These are phyloP conservation scores for Colletotrichum sansevieriae DNA, from an alignment of 2,329 filamentous ascomycete species.

Conservation along the genomic window DNA sequence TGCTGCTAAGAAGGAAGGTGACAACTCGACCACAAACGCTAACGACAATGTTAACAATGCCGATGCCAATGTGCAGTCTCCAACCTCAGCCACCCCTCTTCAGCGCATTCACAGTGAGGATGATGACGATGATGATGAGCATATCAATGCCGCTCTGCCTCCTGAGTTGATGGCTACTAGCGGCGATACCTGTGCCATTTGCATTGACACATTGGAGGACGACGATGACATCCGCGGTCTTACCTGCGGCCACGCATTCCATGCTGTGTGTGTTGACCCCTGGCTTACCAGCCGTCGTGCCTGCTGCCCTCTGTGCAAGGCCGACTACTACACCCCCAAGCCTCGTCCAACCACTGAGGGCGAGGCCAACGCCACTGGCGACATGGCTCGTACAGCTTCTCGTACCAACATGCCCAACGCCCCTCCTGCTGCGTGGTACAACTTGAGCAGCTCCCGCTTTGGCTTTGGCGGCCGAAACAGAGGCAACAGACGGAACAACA, in stretches of 20 bases:
- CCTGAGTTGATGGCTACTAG: conserved; percentile 84
- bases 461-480: conserved; percentile 39
- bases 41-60: conserved; percentile 1
- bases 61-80: conserved; percentile 14
- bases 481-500: conserved; percentile 28
- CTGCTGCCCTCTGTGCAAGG: conserved; percentile 97
- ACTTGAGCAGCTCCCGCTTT: conserved; percentile 46
- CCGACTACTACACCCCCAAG: conserved; percentile 97
- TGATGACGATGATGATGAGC: conserved; percentile 76
- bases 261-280: conserved; percentile 93
- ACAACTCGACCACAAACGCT: conserved; percentile 20
- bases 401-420: conserved; percentile 63
- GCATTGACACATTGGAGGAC: conserved; percentile 92
- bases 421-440: conserved; percentile 57
- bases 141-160: conserved; percentile 85
- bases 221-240: conserved; percentile 95
- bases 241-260: conserved; percentile 97
- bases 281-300: conserved; percentile 95
- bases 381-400: conserved; percentile 54
- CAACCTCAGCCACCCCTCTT: conserved; percentile 46
- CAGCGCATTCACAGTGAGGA: conserved; percentile 63
- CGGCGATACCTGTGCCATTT: conserved; percentile 96
- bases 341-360: conserved; percentile 72
- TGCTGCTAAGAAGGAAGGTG: conserved; percentile 24
- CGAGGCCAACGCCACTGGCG: conserved; percentile 48